phyloP scores from a whole-genome alignment of 2,329 filamentous ascomycete genomes.

The Trichoderma breve region DNA sequence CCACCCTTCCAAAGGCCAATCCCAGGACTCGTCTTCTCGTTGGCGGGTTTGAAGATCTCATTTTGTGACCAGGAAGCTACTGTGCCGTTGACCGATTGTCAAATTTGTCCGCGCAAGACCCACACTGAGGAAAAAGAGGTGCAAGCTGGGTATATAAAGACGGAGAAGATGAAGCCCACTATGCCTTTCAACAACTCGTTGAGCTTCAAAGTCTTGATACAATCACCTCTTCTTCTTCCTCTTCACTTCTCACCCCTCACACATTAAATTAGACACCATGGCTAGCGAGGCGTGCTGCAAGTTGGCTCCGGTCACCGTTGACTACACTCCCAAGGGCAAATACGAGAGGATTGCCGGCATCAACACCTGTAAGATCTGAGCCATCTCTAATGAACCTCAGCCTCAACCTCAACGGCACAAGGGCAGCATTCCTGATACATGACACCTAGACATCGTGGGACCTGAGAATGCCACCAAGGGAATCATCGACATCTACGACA shows the following conservation, averaged over 20 bases:
- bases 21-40: not conserved
- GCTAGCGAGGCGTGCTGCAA: constrained; percentile 29
- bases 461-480: constrained; percentile 36
- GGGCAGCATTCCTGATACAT: not conserved
- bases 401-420: not conserved
- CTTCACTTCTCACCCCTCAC: not conserved
- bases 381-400: not conserved
- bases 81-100: not conserved
- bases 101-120: not conserved
- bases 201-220: not conserved
- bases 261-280: constrained; percentile 4
- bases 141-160: constrained; percentile 4
- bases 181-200: not conserved
- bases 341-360: constrained; percentile 41
- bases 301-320: constrained; percentile 39
- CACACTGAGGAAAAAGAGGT: not conserved
- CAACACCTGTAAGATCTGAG: constrained; percentile 39
- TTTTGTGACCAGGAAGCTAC: not conserved
- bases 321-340: constrained; percentile 41
- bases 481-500: constrained; percentile 47
- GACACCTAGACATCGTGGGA: constrained; percentile 35
- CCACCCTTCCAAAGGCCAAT: not conserved
- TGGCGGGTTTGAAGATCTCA: not conserved
- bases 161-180: not conserved
- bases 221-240: not conserved